These are phyloP conservation scores for Chloromonas sp. DNA, from an alignment of 163 green algal species.

Conservation along the genomic window DNA sequence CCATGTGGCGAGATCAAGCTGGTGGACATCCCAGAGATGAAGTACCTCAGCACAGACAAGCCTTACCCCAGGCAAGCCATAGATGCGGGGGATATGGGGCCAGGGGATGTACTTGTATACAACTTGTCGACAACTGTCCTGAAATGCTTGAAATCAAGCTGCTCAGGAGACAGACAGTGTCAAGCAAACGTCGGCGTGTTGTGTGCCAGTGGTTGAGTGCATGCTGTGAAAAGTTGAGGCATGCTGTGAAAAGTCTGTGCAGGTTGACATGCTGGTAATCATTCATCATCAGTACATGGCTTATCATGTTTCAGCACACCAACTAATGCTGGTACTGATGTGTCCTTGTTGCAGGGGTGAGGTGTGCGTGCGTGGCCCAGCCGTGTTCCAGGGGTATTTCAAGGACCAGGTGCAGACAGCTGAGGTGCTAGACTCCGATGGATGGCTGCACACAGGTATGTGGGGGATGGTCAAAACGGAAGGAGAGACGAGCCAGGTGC, in stretches of 20 bases:
- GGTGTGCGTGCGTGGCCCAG: slow-evolving; percentile 91
- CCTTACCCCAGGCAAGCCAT: slow-evolving; percentile 66
- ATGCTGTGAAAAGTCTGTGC: too few species aligned
- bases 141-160: too few species aligned
- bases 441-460: slow-evolving; percentile 86
- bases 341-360: slow-evolving; percentile 55
- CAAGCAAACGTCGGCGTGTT: not conserved
- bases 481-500: too few species aligned
- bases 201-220: not conserved
- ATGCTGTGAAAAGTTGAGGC: not conserved
- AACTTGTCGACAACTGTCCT: too few species aligned
- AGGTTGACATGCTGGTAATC: too few species aligned
- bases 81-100: not conserved
- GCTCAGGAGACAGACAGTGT: too few species aligned
- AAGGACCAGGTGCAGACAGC: slow-evolving; percentile 75
- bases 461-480: not conserved
- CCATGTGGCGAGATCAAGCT: slow-evolving; percentile 88
- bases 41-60: slow-evolving; percentile 80
- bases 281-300: too few species aligned
- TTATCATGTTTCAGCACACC: too few species aligned
- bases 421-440: slow-evolving; percentile 71
- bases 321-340: not conserved
- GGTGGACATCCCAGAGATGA: slow-evolving; percentile 95
- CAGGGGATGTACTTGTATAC: too few species aligned
- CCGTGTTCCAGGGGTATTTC: slow-evolving; percentile 90